These are phyloP conservation scores for Collybiopsis confluens DNA, from an alignment of 768 basidiomycete species.

Conservation along the genomic window DNA sequence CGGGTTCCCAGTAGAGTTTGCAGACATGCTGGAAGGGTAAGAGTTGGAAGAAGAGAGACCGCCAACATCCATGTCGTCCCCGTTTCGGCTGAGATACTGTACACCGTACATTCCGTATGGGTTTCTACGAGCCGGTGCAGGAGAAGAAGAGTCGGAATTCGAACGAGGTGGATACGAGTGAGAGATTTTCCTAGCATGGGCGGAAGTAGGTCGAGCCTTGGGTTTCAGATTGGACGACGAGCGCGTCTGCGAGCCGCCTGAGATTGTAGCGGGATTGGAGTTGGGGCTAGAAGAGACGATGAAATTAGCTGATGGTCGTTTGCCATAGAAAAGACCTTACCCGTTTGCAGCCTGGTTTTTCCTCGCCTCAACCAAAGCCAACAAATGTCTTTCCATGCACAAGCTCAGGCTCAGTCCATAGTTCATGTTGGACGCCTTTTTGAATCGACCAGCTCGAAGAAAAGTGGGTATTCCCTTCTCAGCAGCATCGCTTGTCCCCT, in stretches of 20 bases:
- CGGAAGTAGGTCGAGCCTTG: background rate
- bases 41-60: background rate
- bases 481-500: background rate
- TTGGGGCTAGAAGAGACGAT: background rate
- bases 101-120: conserved; percentile 47
- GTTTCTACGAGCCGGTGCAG: conserved; percentile 17
- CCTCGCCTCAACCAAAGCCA: conserved; percentile 29
- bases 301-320: no score
- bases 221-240: conserved; percentile 19
- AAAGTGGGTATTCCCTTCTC: conserved; percentile 25
- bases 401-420: conserved; percentile 52
- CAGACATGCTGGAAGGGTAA: background rate
- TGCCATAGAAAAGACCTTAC: no score
- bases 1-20: background rate
- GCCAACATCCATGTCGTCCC: conserved; percentile 47
- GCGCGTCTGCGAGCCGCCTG: conserved; percentile 9
- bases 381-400: conserved; percentile 47
- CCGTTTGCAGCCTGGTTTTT: background rate
- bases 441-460: conserved; percentile 80
- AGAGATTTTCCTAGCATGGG: background rate
- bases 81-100: conserved; percentile 60
- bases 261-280: background rate
- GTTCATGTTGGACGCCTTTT: conserved; percentile 94
- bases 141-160: conserved; percentile 20
- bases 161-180: background rate